Conservation (phyloP, 2,329 filamentous ascomycete genomes). For the Trichophyton verrucosum region DNA sequence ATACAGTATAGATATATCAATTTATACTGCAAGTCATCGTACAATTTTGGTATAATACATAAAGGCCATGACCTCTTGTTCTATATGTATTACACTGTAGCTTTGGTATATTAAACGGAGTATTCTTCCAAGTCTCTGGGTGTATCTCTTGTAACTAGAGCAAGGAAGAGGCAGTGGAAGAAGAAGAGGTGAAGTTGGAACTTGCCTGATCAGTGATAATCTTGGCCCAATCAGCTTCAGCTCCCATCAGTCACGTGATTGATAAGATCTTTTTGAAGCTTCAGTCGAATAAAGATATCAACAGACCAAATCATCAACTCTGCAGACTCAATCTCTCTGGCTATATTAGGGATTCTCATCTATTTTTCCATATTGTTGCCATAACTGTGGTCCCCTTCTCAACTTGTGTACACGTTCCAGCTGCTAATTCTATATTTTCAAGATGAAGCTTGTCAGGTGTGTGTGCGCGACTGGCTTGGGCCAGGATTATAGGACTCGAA, state of each 20-base stretch:
- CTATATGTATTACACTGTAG: too few species aligned
- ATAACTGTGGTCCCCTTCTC: not conserved
- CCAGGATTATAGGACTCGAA: not conserved
- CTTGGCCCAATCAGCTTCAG: too few species aligned
- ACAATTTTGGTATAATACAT: too few species aligned
- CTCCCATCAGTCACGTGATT: not conserved
- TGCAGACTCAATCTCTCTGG: not conserved
- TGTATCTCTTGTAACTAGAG: too few species aligned
- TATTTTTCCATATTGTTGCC: not conserved
- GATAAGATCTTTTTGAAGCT: slow-evolving; percentile 1
- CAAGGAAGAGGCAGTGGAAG: too few species aligned
- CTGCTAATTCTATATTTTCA: slow-evolving; percentile 26
- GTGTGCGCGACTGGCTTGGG: slow-evolving; percentile 19
- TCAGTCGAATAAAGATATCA: not conserved
- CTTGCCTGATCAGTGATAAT: not conserved
- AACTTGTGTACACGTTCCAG: not conserved
- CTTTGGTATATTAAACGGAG: too few species aligned
- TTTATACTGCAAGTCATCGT: too few species aligned
- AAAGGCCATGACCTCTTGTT: too few species aligned
- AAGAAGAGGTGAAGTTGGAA: not conserved
- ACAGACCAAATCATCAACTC: not conserved
- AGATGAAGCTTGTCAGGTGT: slow-evolving; percentile 96
- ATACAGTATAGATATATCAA: too few species aligned
- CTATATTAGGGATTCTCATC: not conserved
- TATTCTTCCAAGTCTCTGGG: too few species aligned